Conservation (phyloP, 2,329 filamentous ascomycete genomes). For the Botrytis sinoallii region DNA sequence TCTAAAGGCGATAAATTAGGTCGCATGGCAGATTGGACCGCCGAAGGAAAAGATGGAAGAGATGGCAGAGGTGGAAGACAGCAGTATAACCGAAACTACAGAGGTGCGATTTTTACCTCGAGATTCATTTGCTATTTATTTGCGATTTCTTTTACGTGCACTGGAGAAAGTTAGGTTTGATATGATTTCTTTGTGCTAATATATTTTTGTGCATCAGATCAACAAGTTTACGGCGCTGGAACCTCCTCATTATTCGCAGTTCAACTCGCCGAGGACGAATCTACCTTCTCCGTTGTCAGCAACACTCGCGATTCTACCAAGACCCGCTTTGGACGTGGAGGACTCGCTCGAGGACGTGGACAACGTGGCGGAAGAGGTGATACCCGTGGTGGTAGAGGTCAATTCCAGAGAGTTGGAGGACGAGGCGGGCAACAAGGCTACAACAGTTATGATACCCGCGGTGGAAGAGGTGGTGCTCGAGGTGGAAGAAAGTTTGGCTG, state of each 20-base stretch:
- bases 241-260: constrained; percentile 84
- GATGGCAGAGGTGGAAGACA: constrained; percentile 71
- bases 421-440: constrained; percentile 64
- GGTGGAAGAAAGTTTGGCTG: constrained; percentile 90
- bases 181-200: constrained; percentile 19
- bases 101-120: constrained; percentile 57
- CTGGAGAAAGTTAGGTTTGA: constrained; percentile 5
- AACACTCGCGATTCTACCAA: constrained; percentile 85
- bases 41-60: constrained; percentile 80
- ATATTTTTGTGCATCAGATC: constrained; percentile 56
- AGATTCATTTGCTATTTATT: constrained; percentile 23
- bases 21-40: constrained; percentile 98
- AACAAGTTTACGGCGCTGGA: constrained; percentile 94
- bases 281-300: constrained; percentile 96
- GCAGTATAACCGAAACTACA: constrained; percentile 89
- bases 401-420: constrained; percentile 70
- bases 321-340: constrained; percentile 83
- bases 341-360: constrained; percentile 77
- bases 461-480: constrained; percentile 65
- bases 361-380: constrained; percentile 70
- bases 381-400: constrained; percentile 58
- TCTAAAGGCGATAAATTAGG: constrained; percentile 98
- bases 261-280: constrained; percentile 90
- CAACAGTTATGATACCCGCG: constrained; percentile 67
- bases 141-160: constrained; percentile 22